Percentiles rank a stretch among this genome's conserved stretches.
Conservation (phyloP, 2,329 filamentous ascomycete species). For the Colletotrichum brevisporum region DNA sequence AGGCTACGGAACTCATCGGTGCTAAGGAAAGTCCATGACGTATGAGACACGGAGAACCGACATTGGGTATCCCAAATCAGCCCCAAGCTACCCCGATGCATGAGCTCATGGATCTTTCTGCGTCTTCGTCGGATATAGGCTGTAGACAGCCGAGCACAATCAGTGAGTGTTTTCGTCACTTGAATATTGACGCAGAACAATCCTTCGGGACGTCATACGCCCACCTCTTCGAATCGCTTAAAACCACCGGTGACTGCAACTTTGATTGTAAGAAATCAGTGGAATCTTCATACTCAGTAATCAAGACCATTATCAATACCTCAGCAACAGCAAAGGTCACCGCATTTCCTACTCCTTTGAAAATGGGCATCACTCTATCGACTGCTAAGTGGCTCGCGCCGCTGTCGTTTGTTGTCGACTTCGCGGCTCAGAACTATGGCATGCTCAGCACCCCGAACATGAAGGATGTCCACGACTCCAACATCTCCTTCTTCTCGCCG, state of each 20-base stretch:
- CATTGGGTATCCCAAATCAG: background rate
- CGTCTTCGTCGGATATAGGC: background rate
- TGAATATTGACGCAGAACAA: no score
- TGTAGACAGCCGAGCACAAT: no score
- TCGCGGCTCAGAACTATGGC: constrained; percentile 72
- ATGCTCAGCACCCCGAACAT: constrained; percentile 70
- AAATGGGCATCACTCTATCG: constrained; percentile 67
- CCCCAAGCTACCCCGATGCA: background rate
- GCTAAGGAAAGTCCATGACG: constrained; percentile 20
- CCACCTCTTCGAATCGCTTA: no score
- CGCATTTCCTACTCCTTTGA: background rate
- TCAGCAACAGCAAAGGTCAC: background rate
- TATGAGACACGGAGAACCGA: background rate
- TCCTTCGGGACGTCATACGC: no score
- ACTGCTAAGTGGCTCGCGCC: constrained; percentile 69
- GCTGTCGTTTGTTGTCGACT: constrained; percentile 68
- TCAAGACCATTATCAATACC: background rate
- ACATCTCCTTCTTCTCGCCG: constrained; percentile 71
- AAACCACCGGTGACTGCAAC: no score
- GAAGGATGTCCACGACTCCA: constrained; percentile 70
- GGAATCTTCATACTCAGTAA: background rate
- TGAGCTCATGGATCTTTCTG: background rate
- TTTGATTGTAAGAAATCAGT: no score
- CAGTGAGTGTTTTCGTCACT: no score
- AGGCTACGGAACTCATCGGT: background rate